phyloP scores from a whole-genome alignment of 805 yeast species.

The Candida ipomoeae region DNA sequence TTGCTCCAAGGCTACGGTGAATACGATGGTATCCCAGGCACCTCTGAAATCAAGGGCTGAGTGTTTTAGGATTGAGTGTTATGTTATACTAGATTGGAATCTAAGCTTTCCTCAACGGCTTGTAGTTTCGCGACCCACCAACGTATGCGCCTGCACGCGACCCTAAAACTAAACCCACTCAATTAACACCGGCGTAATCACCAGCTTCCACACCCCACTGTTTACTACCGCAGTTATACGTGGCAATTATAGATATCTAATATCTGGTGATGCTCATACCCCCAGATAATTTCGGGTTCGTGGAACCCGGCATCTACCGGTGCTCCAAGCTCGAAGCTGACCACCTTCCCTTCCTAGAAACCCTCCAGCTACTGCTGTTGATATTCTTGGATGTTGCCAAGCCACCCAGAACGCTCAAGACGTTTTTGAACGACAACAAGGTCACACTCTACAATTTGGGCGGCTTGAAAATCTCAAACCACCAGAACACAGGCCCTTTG shows the following conservation, averaged over 20 bases:
- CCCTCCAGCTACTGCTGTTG: conserved; percentile 64
- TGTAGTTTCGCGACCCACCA: background rate
- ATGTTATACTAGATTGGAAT: background rate
- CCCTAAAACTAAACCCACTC: background rate
- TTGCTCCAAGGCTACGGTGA: conserved; percentile 86
- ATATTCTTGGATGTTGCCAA: conserved; percentile 79
- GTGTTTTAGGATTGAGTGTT: conserved; percentile 2
- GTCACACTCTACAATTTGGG: conserved; percentile 50
- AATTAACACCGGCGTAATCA: background rate
- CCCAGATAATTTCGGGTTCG: conserved; percentile 89
- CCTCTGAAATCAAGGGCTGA: conserved; percentile 11
- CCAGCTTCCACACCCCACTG: background rate
- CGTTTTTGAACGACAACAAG: conserved; percentile 55
- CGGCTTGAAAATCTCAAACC: conserved; percentile 38
- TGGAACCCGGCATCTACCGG: conserved; percentile 79
- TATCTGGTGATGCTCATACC: conserved; percentile 66
- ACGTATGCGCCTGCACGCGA: background rate
- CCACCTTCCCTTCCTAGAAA: conserved; percentile 72
- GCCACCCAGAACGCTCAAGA: conserved; percentile 68
- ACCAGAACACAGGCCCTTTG: conserved; percentile 23
- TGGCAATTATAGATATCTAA: background rate
- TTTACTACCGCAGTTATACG: no score
- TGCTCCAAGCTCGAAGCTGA: conserved; percentile 76
- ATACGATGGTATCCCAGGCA: conserved; percentile 87
- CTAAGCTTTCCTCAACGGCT: background rate